phyloP scores from a whole-genome alignment of 106 monocot genomes.

The Gastrodia elata region DNA sequence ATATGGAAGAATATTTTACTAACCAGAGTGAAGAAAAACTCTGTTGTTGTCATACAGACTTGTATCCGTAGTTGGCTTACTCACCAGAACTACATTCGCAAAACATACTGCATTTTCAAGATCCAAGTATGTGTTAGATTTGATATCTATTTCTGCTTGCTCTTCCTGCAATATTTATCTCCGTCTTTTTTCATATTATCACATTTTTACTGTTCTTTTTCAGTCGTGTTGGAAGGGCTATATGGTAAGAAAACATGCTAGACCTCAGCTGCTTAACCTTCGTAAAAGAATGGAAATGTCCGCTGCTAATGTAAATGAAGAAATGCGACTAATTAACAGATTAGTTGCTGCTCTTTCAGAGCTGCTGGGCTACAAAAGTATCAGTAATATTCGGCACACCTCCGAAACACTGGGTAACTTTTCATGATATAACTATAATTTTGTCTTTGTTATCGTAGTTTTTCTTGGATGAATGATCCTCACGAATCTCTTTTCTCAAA shows the following conservation, averaged over 20 bases:
- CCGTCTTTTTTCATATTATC: not conserved
- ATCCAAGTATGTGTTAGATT: conserved; percentile 24
- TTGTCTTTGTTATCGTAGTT: not conserved
- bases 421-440: not conserved
- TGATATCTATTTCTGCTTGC: not conserved
- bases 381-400: conserved; percentile 37
- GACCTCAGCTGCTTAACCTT: conserved; percentile 16
- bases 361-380: conserved; percentile 29
- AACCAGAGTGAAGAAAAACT: not conserved
- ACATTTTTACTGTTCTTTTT: not conserved
- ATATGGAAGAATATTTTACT: not conserved
- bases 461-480: no score
- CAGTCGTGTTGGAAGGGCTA: conserved; percentile 48
- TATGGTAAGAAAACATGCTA: conserved; percentile 26
- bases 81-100: conserved; percentile 8
- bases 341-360: conserved; percentile 46
- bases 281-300: conserved; percentile 21
- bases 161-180: not conserved
- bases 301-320: conserved; percentile 27
- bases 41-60: conserved; percentile 22
- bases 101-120: conserved; percentile 10
- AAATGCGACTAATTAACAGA: conserved; percentile 38
- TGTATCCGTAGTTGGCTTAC: conserved; percentile 27
- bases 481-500: no score
- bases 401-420: conserved; percentile 47